Conservation (phyloP, 2,329 filamentous ascomycete species). For the Monosporascus sp. region DNA sequence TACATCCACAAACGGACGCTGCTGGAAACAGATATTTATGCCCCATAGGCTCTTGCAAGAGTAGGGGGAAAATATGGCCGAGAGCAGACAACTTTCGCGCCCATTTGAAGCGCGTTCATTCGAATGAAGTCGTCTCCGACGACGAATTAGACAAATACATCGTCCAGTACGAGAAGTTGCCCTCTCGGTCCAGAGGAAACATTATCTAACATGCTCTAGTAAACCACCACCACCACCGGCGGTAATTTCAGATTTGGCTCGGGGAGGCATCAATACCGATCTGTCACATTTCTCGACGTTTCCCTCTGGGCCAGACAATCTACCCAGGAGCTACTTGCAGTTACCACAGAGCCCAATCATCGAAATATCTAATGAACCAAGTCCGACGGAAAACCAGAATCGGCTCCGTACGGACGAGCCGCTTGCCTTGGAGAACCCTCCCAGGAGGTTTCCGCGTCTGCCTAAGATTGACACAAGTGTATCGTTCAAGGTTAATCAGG, state of each 20-base stretch:
- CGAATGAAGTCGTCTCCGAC: constrained; percentile 28
- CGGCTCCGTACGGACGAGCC: constrained; percentile 6
- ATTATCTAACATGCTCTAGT: constrained; percentile 10
- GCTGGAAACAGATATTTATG: constrained; percentile 55
- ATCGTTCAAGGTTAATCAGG: neutral
- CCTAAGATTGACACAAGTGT: neutral
- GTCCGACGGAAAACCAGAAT: constrained; percentile 3
- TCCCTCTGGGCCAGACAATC: constrained; percentile 2
- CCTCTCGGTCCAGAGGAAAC: neutral
- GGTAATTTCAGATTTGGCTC: constrained; percentile 4
- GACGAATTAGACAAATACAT: constrained; percentile 33
- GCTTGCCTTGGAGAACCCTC: neutral
- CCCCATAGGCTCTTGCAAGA: constrained; percentile 48
- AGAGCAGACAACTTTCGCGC: constrained; percentile 82
- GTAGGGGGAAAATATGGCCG: constrained; percentile 67
- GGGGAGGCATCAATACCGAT: constrained; percentile 1
- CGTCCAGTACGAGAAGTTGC: constrained; percentile 19
- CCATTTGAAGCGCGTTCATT: constrained; percentile 68
- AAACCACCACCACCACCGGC: constrained; percentile 6
- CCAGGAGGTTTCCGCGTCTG: neutral
- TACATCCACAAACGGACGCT: constrained; percentile 51
- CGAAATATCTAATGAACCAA: constrained; percentile 6
- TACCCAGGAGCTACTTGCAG: constrained; percentile 5
- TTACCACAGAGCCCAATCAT: constrained; percentile 3
- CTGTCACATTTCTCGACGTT: constrained; percentile 6